Evolutionary conservation across 2,329 filamentous ascomycete species (phyloP).

Genomic region (Fusarium austroafricanum): DNA sequence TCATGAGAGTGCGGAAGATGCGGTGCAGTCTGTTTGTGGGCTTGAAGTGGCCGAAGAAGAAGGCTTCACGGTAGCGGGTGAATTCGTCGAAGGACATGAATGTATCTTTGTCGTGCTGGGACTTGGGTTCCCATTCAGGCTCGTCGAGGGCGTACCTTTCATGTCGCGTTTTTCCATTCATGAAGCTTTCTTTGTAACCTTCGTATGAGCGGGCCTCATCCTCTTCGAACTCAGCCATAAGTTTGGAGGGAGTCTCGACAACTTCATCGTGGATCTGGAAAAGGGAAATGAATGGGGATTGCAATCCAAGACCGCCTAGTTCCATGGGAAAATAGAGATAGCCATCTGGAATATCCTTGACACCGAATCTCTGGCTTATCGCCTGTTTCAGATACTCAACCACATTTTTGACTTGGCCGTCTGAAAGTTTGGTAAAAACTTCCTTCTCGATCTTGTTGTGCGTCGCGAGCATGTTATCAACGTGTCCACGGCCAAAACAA

Average conservation of each 20-base stretch:
- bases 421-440: conserved; percentile 56
- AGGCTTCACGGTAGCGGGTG: conserved; percentile 55
- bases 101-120: conserved; percentile 45
- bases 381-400: conserved; percentile 66
- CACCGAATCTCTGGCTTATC: conserved; percentile 64
- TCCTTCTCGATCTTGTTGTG: conserved; percentile 61
- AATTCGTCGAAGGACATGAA: conserved; percentile 62
- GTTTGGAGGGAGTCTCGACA: conserved; percentile 43
- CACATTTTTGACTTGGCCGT: conserved; percentile 54
- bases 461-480: conserved; percentile 63
- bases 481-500: conserved; percentile 63
- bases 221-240: conserved; percentile 50
- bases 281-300: conserved; percentile 58
- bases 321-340: conserved; percentile 61
- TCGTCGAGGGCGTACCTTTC: conserved; percentile 21
- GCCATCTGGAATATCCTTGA: conserved; percentile 57
- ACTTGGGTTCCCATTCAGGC: conserved; percentile 48
- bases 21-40: conserved; percentile 40
- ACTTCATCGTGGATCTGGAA: conserved; percentile 54
- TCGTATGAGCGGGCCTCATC: conserved; percentile 53
- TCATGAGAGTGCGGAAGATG: conserved; percentile 54
- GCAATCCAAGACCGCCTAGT: conserved; percentile 60
- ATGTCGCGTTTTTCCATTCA: conserved; percentile 28
- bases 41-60: conserved; percentile 47
- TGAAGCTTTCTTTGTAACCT: conserved; percentile 52